Evolutionary conservation across 208 protist species (phyloP), one percentile per base, ranked within the genome.

Genomic region (Crithidia sp.): DNA sequence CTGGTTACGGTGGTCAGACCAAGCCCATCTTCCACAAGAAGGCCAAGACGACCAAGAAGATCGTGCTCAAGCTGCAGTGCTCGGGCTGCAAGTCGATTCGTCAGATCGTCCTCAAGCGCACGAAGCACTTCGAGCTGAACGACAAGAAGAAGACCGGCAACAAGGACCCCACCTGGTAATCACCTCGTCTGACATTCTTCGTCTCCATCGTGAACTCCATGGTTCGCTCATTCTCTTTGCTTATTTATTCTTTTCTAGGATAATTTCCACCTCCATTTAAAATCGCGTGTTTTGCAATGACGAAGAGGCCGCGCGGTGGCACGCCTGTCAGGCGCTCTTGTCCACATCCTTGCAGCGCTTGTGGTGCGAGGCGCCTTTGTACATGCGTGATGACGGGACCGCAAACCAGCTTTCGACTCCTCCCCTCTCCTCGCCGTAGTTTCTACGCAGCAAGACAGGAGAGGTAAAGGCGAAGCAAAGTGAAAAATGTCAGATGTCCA

Each of bases 21-120:
- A 99, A 99, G 97, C 99, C 99, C 55, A 97, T 99, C 78, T 99
- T 99, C 95, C 97, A 99, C 74, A 84, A 99, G 95, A 99, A 99
- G 97, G 98, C 98, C 56, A 99, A 99, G 93, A 99, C 98, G 37
- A 99, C 99, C 60, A 99, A 99, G 96, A 99, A 99, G 97, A 99
- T 99, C 90, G 96, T 98, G 16, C 92, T 99, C 43, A 98, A 99
- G 85, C 92, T 99, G 37, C 97, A 99, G 87, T 99, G 99, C 97
- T 95, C 93, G 56, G 77, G 89, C 57, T 99, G 98, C 97, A 98
- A 98, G 91, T 88, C 87, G 45, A 98, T 98, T 75, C 85, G 93
- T 55, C 97, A 99, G 86, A 84, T 92, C 63, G 83, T 93, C 64
- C 86, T 99, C 74, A 99, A 99, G 94, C 94, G 98, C 86, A 98